Evolutionary conservation across 129 eudicot genomes (phyloP).

Genomic region (Centaurea solstitialis): DNA sequence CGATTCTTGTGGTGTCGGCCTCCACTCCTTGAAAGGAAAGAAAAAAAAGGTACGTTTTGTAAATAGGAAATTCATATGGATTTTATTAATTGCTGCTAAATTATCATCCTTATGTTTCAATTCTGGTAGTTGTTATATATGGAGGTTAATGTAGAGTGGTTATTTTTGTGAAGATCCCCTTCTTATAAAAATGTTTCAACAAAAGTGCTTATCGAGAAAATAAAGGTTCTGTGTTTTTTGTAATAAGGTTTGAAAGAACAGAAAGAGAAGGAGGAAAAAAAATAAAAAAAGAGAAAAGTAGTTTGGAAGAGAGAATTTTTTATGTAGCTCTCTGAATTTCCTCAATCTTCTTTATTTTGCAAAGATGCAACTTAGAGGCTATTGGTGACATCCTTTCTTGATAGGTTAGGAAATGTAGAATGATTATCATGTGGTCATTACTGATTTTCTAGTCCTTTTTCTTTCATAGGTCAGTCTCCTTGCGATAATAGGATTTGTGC

Average conservation of each 20-base stretch:
- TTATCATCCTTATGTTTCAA: neutral
- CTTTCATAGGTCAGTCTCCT: neutral
- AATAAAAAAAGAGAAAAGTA: neutral
- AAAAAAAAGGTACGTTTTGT: neutral
- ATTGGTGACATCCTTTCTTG: too few relatives aligned
- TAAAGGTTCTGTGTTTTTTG: neutral
- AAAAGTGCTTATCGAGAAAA: neutral
- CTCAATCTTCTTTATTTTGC: too few relatives aligned
- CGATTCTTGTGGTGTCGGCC: neutral
- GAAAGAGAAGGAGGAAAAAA: neutral
- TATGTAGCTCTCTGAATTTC: too few relatives aligned
- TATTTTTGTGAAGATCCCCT: neutral
- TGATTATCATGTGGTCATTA: too few relatives aligned
- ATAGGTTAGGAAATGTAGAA: too few relatives aligned
- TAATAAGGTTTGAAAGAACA: neutral
- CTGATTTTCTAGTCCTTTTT: too few relatives aligned
- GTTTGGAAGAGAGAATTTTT: neutral
- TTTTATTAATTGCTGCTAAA: neutral
- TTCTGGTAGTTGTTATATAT: neutral
- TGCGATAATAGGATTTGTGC: slow-evolving; percentile 1
- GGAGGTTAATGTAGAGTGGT: neutral
- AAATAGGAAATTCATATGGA: neutral
- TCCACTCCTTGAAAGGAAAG: neutral
- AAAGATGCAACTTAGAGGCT: too few relatives aligned
- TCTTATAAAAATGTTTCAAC: neutral